A percentile compares a stretch with the other conserved stretches of the same genome.
These are phyloP conservation scores for Saccharomycopsis sp. DNA, from an alignment of 805 yeast species.

Conservation along the genomic window DNA sequence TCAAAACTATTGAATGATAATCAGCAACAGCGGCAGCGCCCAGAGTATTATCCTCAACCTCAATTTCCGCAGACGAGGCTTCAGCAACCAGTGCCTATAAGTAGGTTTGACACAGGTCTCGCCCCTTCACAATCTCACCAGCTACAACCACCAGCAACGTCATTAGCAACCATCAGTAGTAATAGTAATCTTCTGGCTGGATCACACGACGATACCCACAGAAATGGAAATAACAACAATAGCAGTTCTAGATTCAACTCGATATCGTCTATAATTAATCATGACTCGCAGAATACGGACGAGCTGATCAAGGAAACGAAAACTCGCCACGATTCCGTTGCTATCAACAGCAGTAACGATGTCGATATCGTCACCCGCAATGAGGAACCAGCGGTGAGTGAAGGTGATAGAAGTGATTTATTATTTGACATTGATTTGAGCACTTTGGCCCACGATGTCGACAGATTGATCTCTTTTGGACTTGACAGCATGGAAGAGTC, in stretches of 20 bases:
- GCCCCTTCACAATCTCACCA: too few relatives aligned
- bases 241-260: neutral
- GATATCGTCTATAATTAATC: slow-evolving; percentile 7
- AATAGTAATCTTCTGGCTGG: neutral
- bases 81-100: too few relatives aligned
- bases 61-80: neutral
- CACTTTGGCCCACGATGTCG: slow-evolving; percentile 8
- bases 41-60: slow-evolving; percentile 1
- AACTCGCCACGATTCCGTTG: neutral
- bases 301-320: neutral
- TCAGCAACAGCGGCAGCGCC: neutral
- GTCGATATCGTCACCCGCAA: neutral
- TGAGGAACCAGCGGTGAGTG: neutral
- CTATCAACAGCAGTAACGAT: neutral
- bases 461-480: slow-evolving; percentile 2
- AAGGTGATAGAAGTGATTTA: neutral
- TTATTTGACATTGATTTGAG: slow-evolving; percentile 6
- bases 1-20: slow-evolving; percentile 18
- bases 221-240: neutral
- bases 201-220: neutral
- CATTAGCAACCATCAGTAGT: neutral
- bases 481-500: neutral
- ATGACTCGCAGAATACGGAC: neutral
- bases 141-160: neutral
- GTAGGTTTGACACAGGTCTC: too few relatives aligned